phyloP scores from a whole-genome alignment of 139 green algal genomes.

The Marvania coccoides region DNA sequence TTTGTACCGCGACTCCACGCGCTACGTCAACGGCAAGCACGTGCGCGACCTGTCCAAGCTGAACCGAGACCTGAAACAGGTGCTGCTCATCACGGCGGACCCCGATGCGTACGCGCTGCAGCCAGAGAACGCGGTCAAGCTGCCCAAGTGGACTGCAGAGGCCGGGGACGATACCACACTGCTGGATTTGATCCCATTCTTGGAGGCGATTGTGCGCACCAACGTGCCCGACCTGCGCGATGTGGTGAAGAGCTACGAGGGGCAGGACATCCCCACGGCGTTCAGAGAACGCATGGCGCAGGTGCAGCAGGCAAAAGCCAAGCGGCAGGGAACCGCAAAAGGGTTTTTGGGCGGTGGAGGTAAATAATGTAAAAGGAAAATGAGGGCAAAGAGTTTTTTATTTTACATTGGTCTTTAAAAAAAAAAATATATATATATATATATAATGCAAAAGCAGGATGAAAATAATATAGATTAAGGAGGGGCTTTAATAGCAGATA shows the following conservation, averaged over 20 bases:
- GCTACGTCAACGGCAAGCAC: slow-evolving; percentile 82
- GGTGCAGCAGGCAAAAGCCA: slow-evolving; percentile 10
- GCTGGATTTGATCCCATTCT: slow-evolving; percentile 84
- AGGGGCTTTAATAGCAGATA: too few species aligned
- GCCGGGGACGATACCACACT: slow-evolving; percentile 62
- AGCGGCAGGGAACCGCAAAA: background rate
- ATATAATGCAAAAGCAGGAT: too few species aligned
- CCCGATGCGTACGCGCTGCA: slow-evolving; percentile 59
- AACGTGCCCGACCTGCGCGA: slow-evolving; percentile 55
- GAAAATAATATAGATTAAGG: too few species aligned
- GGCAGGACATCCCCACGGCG: slow-evolving; percentile 70
- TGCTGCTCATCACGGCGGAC: slow-evolving; percentile 68
- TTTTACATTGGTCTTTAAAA: too few species aligned
- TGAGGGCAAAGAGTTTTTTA: too few species aligned
- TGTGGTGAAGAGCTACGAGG: slow-evolving; percentile 73
- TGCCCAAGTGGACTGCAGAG: slow-evolving; percentile 9
- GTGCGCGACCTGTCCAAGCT: slow-evolving; percentile 90
- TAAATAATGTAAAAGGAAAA: too few species aligned
- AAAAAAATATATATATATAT: too few species aligned
- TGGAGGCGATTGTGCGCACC: slow-evolving; percentile 45
- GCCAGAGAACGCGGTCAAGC: slow-evolving; percentile 85
- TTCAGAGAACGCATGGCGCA: slow-evolving; percentile 54
- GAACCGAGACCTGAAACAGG: slow-evolving; percentile 82
- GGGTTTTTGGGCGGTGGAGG: too few species aligned
- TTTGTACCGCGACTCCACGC: slow-evolving; percentile 84